Evolutionary conservation across 2,329 filamentous ascomycete species (phyloP).

Genomic region (Epichloe sylvatica): DNA sequence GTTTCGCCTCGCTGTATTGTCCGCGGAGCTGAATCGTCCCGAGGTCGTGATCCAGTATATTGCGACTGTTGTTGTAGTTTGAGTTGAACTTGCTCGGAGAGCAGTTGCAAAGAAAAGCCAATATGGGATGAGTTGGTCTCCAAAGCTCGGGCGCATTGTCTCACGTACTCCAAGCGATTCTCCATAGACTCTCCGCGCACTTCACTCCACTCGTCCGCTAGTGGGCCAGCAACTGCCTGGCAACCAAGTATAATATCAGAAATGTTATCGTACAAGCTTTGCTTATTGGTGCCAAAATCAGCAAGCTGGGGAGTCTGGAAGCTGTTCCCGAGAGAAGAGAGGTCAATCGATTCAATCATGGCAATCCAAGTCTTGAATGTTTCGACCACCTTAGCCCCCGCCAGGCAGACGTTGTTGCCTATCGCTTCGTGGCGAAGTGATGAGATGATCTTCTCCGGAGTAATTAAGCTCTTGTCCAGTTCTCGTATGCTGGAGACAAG

Average conservation of each 20-base stretch:
- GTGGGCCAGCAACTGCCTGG: conserved; percentile 78
- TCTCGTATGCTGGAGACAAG: conserved; percentile 76
- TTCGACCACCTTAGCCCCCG: conserved; percentile 69
- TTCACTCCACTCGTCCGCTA: conserved; percentile 93
- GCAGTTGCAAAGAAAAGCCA: conserved; percentile 71
- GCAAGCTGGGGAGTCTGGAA: conserved; percentile 74
- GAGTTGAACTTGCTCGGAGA: conserved; percentile 65
- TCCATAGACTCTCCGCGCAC: conserved; percentile 82
- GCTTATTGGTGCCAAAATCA: conserved; percentile 84
- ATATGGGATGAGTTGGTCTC: conserved; percentile 80
- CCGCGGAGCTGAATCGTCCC: conserved; percentile 33
- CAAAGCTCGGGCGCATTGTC: conserved; percentile 61
- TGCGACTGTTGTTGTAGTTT: conserved; percentile 28
- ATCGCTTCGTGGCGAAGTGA: conserved; percentile 64
- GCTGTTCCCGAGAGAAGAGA: conserved; percentile 62
- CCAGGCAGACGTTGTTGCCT: conserved; percentile 67
- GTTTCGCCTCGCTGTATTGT: conserved; percentile 43
- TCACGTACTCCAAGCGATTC: conserved; percentile 68
- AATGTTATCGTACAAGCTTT: conserved; percentile 84
- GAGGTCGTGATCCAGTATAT: conserved; percentile 25
- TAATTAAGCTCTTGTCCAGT: conserved; percentile 67
- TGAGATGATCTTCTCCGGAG: conserved; percentile 71
- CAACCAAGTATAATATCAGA: conserved; percentile 79
- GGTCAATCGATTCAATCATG: conserved; percentile 80
- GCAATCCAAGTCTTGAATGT: conserved; percentile 82